These are phyloP conservation scores for Ambrosia artemisiifolia DNA, from an alignment of 129 eudicot genomes.

Conservation along the genomic window DNA sequence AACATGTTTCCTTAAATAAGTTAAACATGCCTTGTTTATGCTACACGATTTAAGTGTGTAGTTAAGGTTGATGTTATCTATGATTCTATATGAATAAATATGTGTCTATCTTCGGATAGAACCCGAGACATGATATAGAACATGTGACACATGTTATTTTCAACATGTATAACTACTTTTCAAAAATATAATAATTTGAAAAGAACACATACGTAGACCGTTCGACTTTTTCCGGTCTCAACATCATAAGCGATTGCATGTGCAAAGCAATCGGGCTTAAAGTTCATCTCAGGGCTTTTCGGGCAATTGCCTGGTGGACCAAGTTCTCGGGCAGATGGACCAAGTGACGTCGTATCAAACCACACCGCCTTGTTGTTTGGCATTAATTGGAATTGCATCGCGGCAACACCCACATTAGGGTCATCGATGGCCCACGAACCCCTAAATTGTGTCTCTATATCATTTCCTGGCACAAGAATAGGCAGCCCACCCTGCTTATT, in stretches of 20 bases:
- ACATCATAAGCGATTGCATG: conserved; percentile 73
- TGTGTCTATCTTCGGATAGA: too few species aligned
- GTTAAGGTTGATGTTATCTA: too few species aligned
- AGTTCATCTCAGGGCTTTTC: conserved; percentile 24
- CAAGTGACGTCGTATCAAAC: conserved; percentile 71
- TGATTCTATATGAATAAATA: too few species aligned
- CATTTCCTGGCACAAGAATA: conserved; percentile 4
- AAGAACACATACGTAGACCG: conserved; percentile 38
- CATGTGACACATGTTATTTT: background rate
- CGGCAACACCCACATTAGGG: conserved; percentile 61
- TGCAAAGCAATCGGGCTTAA: conserved; percentile 56
- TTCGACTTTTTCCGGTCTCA: conserved; percentile 40
- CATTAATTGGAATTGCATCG: conserved; percentile 88
- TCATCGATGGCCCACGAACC: conserved; percentile 51
- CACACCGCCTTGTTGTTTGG: conserved; percentile 61
- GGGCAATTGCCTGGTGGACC: conserved; percentile 45
- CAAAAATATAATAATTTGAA: background rate
- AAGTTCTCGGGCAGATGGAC: conserved; percentile 45
- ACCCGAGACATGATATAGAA: background rate
- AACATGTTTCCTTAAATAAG: too few species aligned
- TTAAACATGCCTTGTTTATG: too few species aligned
- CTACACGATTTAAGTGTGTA: too few species aligned
- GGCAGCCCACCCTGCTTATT: background rate
- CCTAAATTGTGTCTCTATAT: conserved; percentile 22
- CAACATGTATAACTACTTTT: background rate